These are phyloP conservation scores for Rhodotorula toruloides DNA, from an alignment of 768 basidiomycete species.

Conservation along the genomic window DNA sequence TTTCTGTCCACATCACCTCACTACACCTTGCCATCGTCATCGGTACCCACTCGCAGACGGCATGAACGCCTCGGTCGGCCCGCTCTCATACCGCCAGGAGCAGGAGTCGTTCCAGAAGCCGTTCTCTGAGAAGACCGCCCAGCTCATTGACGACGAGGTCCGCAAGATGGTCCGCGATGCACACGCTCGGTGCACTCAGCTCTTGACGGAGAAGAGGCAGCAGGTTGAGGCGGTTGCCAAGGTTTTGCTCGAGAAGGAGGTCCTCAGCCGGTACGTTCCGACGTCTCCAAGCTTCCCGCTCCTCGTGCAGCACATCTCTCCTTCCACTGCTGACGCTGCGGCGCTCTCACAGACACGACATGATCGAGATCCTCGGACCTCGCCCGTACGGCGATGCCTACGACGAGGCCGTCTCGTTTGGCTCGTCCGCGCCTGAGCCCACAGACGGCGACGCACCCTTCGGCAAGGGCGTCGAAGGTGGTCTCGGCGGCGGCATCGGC, in stretches of 20 bases:
- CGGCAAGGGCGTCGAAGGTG: conserved; percentile 23
- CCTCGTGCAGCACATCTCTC: no score
- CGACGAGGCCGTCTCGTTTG: conserved; percentile 24
- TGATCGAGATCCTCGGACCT: conserved; percentile 41
- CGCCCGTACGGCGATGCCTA: conserved; percentile 40
- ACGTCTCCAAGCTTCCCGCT: conserved; percentile 3
- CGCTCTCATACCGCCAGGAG: conserved; percentile 88
- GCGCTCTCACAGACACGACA: conserved; percentile 22
- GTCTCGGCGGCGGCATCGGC: conserved; percentile 24
- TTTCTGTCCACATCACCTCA: background rate
- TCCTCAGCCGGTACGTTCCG: conserved; percentile 62
- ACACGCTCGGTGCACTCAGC: conserved; percentile 64
- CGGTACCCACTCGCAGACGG: conserved; percentile 76
- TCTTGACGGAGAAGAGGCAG: conserved; percentile 72
- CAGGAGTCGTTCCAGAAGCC: conserved; percentile 92
- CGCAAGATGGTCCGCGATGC: conserved; percentile 91
- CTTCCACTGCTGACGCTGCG: background rate
- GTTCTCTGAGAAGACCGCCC: conserved; percentile 94
- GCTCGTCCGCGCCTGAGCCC: conserved; percentile 10
- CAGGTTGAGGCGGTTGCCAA: conserved; percentile 93
- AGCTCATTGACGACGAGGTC: conserved; percentile 84
- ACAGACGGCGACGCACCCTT: background rate
- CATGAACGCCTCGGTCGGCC: conserved; percentile 91
- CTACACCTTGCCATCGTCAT: no score
- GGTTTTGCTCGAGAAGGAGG: conserved; percentile 86